Conservation (phyloP, 345 rosid species). For the Brassica juncea region DNA sequence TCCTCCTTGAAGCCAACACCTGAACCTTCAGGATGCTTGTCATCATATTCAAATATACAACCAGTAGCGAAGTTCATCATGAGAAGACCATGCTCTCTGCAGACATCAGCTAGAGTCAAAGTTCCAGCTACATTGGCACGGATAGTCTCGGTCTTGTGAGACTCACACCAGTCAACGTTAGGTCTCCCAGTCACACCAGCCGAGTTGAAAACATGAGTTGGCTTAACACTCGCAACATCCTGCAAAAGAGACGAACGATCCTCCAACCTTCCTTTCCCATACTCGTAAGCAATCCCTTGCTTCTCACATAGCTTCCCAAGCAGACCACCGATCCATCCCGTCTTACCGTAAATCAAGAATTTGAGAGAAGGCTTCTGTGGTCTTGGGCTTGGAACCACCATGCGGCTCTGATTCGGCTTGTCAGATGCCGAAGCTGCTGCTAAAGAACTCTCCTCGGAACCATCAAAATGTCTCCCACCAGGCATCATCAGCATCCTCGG, state of each 20-base stretch:
- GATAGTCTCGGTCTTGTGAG: conserved; percentile 70
- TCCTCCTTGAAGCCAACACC: conserved; percentile 72
- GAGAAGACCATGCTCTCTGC: conserved; percentile 65
- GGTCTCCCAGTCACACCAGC: conserved; percentile 85
- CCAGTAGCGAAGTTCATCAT: conserved; percentile 83
- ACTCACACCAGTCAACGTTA: conserved; percentile 83
- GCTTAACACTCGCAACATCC: conserved; percentile 57
- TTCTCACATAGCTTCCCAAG: conserved; percentile 71
- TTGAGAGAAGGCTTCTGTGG: conserved; percentile 51
- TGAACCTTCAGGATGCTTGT: conserved; percentile 57
- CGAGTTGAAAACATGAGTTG: conserved; percentile 82
- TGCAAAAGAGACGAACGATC: conserved; percentile 60
- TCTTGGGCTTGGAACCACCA: conserved; percentile 65
- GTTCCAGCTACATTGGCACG: conserved; percentile 76
- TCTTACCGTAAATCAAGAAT: conserved; percentile 74
- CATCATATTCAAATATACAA: conserved; percentile 76
- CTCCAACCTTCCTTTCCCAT: conserved; percentile 75
- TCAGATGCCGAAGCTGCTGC: conserved; percentile 36
- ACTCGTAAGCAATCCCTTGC: conserved; percentile 65
- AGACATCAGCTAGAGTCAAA: conserved; percentile 73
- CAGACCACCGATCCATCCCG: conserved; percentile 82
- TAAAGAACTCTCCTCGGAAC: conserved; percentile 54
- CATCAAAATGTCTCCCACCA: conserved; percentile 82
- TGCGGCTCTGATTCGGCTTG: conserved; percentile 51
- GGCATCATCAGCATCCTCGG: conserved; percentile 97